phyloP scores from a whole-genome alignment of 805 yeast species.

The Nakazawaea anatomiae region DNA sequence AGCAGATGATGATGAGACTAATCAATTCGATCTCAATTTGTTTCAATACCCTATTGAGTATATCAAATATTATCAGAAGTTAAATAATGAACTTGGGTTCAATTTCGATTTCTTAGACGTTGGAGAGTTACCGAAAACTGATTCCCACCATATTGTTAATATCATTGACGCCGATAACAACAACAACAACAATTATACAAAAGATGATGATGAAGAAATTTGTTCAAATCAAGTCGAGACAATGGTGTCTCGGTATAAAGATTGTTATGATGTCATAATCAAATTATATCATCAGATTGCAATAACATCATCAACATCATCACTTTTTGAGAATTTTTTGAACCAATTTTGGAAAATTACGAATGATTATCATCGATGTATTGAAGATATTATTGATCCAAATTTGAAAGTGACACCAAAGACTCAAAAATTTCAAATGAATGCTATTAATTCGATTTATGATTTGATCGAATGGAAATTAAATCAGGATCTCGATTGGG shows the following conservation, averaged over 20 bases:
- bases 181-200: no score
- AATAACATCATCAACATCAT: no score
- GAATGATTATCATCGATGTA: not conserved
- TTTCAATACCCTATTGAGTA: conserved; percentile 3
- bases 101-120: not conserved
- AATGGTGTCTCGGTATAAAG: no score
- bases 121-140: no score
- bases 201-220: no score
- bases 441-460: not conserved
- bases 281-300: no score
- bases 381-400: not conserved
- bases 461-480: not conserved
- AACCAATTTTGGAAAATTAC: not conserved
- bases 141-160: no score
- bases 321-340: not conserved
- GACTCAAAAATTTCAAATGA: not conserved
- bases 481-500: not conserved
- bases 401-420: not conserved
- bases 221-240: no score
- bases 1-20: no score
- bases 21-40: no score
- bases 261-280: no score
- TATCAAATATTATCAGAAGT: conserved; percentile 1
- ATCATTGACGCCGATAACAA: no score
- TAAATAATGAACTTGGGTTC: not conserved